Evolutionary conservation across 345 rosid species (phyloP), one percentile per base, ranked within the genome.

Genomic region (Boechera divaricarpa): DNA sequence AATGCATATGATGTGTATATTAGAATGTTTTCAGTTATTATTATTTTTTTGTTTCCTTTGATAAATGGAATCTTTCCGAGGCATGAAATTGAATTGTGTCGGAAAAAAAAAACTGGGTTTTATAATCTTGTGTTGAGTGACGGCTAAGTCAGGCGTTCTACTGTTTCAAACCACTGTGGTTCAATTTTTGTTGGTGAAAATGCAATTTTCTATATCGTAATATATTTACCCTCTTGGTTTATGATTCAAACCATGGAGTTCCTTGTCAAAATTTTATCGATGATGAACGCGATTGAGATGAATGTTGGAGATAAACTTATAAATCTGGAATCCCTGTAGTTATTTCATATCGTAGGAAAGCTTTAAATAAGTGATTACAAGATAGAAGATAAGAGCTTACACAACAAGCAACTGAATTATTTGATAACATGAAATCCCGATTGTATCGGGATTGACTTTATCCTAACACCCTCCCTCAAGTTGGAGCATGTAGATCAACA

Each of bases 1-100:
- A 70, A 64, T 56, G 67, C 72, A 48, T 28, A 49, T 63, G 29
- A 64, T 56, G 76, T 77, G 72, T 77, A 64, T 64, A 77, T 77
- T 71, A 77, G 60, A 63, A 70, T 77, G 72, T 29, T 77, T 64
- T 63, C 56, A 33, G 0, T 28, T 28, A 4, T 15, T 18, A 18
- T 16, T 1, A 35, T n/a, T 12, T 73, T 3, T 21, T 55, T 38
- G 49, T 35, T 28, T 32, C 6, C 24, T n/a, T 15, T 35, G 4
- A 7, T 39, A 63, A 41, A 53, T 31, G n/a, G 1, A 53, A 69
- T 41, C 28, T 59, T 24, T 68, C 16, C 18, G 5, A 49, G 53
- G 9, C 39, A 49, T 67, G 68, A 32, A 49, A 53, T 13, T 76
- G 57, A 55, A 31, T 1, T 51, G 35, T 21, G 35, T n/a, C 36